A percentile compares a stretch with the other conserved stretches of the same genome.
Evolutionary conservation across 257 asterid genomes (phyloP).

Genomic region (Solanum gandarillasii): DNA sequence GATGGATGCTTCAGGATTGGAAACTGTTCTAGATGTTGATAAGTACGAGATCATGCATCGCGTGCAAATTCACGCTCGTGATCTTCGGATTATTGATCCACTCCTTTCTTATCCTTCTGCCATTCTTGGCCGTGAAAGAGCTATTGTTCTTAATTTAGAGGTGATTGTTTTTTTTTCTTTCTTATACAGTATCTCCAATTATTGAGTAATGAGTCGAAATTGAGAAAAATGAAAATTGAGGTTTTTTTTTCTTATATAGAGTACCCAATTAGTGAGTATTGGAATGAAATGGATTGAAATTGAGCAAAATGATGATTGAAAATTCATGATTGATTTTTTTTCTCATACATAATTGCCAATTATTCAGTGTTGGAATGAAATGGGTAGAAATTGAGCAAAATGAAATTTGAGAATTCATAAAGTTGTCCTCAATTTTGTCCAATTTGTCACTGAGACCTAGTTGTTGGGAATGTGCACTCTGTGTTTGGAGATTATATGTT

Average conservation of each 20-base stretch:
- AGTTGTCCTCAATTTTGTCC: not conserved
- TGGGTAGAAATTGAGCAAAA: not conserved
- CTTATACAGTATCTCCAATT: not conserved
- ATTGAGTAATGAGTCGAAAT: not conserved
- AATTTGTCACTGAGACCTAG: not conserved
- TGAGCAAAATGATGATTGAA: not conserved
- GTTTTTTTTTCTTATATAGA: not conserved
- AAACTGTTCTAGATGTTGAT: conserved; percentile 50
- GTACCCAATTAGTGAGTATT: not conserved
- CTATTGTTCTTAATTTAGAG: conserved; percentile 87
- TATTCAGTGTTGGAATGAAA: not conserved
- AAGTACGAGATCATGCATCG: conserved; percentile 87
- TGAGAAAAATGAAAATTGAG: not conserved
- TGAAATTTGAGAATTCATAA: not conserved
- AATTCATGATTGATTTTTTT: not conserved
- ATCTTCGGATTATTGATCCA: conserved; percentile 85
- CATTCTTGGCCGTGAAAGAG: conserved; percentile 78
- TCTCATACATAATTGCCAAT: not conserved
- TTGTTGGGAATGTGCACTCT: not conserved
- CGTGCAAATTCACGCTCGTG: conserved; percentile 85
- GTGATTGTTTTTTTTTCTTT: conserved; percentile 12
- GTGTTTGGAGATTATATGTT: not conserved
- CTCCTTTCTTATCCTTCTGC: conserved; percentile 73
- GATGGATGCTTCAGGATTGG: conserved; percentile 53
- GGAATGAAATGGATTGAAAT: not conserved